Evolutionary conservation across 192 early-diverging fungal species (phyloP).

Genomic region (Umbelopsis sp.): DNA sequence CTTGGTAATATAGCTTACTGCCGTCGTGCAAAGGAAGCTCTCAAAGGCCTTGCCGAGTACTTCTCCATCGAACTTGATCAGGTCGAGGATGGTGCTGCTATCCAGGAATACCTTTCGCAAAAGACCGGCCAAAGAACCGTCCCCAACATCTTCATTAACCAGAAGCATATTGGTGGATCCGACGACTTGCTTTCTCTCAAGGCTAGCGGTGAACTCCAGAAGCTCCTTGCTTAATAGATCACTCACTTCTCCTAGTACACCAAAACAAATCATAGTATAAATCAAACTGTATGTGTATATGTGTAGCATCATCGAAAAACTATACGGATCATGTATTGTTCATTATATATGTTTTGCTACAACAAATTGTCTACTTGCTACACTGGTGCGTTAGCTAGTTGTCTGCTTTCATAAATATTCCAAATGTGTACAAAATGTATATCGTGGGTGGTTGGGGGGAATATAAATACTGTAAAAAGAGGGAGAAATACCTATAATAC

Average conservation of each 20-base stretch:
- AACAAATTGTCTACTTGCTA: no score
- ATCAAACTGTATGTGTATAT: background rate
- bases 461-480: background rate
- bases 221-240: conserved; percentile 37
- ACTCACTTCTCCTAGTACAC: background rate
- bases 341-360: no score
- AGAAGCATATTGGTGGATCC: conserved; percentile 70
- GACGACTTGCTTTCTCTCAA: conserved; percentile 50
- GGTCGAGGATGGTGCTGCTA: conserved; percentile 48
- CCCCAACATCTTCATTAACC: conserved; percentile 72
- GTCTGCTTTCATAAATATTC: no score
- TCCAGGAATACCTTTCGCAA: conserved; percentile 58
- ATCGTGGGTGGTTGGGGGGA: no score
- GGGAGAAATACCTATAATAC: background rate
- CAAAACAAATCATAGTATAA: background rate
- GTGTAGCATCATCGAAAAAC: background rate
- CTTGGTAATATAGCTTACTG: conserved; percentile 58
- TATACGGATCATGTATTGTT: no score
- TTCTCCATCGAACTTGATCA: conserved; percentile 58
- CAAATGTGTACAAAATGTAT: no score
- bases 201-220: conserved; percentile 43
- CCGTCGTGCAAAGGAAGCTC: conserved; percentile 49
- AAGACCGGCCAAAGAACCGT: conserved; percentile 72
- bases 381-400: no score
- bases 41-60: conserved; percentile 42